These are phyloP conservation scores for Ramularia collo-cygni DNA, from an alignment of 2,329 filamentous ascomycete species.

Conservation along the genomic window DNA sequence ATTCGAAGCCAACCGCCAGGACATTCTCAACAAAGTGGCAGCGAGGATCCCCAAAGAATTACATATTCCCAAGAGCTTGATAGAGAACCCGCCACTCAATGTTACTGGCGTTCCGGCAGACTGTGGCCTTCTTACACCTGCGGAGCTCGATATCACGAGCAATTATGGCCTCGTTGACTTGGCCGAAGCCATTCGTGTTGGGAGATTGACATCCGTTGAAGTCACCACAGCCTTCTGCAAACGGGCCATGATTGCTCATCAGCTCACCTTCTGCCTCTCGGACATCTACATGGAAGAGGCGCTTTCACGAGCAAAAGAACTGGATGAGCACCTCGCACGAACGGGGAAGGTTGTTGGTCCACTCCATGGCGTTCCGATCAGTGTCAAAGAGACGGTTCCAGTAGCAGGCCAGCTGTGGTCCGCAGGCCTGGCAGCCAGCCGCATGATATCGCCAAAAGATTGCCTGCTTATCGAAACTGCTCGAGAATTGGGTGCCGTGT, in stretches of 20 bases:
- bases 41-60: slow-evolving; percentile 4
- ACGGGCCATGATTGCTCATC: slow-evolving; percentile 15
- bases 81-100: slow-evolving; percentile 7
- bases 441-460: slow-evolving; percentile 6
- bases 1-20: slow-evolving; percentile 6
- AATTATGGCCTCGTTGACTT: slow-evolving; percentile 12
- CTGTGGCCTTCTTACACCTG: slow-evolving; percentile 10
- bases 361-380: slow-evolving; percentile 16
- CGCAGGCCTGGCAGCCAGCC: not conserved
- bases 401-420: slow-evolving; percentile 9
- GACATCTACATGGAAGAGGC: slow-evolving; percentile 16
- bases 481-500: slow-evolving; percentile 14
- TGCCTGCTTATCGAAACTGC: slow-evolving; percentile 11
- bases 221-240: slow-evolving; percentile 16
- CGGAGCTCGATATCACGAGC: slow-evolving; percentile 14
- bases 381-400: slow-evolving; percentile 16
- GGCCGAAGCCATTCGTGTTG: slow-evolving; percentile 8
- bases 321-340: slow-evolving; percentile 14
- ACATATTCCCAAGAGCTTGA: not conserved
- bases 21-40: slow-evolving; percentile 1
- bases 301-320: slow-evolving; percentile 10
- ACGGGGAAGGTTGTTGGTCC: slow-evolving; percentile 13
- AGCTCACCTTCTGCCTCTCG: slow-evolving; percentile 16
- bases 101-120: slow-evolving; percentile 12
- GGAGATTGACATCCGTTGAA: slow-evolving; percentile 9